Evolutionary conservation across 805 yeast genomes (phyloP).

Genomic region (Zygotorulaspora florentina): DNA sequence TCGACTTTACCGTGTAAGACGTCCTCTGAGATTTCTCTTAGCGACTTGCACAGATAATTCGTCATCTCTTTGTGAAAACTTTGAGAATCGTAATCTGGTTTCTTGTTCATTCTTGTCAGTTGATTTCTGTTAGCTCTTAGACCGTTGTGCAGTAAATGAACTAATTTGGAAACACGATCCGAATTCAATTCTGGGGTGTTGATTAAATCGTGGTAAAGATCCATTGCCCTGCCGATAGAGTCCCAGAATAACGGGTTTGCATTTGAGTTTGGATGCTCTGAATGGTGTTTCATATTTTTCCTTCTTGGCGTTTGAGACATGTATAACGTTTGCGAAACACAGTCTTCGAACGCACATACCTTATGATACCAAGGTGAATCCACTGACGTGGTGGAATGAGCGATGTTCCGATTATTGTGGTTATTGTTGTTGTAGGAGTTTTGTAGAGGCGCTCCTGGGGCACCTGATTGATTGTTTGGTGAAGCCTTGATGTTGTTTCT

Average conservation of each 20-base stretch:
- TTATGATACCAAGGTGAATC: constrained; percentile 49
- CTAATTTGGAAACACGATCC: constrained; percentile 45
- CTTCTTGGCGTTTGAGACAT: constrained; percentile 36
- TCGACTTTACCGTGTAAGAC: constrained; percentile 42
- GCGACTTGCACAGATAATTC: constrained; percentile 44
- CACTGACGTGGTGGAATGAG: constrained; percentile 21
- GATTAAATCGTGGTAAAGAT: constrained; percentile 45
- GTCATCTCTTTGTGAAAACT: constrained; percentile 54
- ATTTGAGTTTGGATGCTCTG: constrained; percentile 39
- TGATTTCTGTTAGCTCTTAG: constrained; percentile 53
- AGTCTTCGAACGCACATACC: constrained; percentile 50
- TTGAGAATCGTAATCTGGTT: constrained; percentile 57
- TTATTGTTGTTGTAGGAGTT: constrained; percentile 8
- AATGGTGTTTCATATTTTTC: constrained; percentile 28
- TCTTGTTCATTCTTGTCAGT: constrained; percentile 50
- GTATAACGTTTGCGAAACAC: constrained; percentile 36
- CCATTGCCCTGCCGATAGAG: constrained; percentile 48
- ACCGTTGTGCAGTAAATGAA: constrained; percentile 51
- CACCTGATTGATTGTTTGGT: constrained; percentile 1
- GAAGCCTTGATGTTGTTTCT: constrained; percentile 17
- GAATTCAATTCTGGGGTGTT: constrained; percentile 46
- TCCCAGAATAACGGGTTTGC: constrained; percentile 48
- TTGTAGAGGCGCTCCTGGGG: constrained; percentile 8
- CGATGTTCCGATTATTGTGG: constrained; percentile 17
- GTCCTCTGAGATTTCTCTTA: constrained; percentile 51